phyloP scores from a whole-genome alignment of 768 basidiomycete species.

The Asterophora parasitica region DNA sequence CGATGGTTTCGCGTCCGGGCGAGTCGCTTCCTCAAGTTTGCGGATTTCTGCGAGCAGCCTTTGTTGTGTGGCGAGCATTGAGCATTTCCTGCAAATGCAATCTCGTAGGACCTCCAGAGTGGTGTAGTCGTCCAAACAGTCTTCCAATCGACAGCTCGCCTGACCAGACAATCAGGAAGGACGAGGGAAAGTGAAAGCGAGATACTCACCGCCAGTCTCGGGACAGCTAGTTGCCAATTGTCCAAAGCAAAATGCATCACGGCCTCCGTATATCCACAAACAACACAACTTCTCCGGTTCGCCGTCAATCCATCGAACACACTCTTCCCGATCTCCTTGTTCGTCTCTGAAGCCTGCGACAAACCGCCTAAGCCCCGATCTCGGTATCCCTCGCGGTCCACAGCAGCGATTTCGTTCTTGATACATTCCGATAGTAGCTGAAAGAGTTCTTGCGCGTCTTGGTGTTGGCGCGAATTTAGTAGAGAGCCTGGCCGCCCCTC shows the following conservation, averaged over 20 bases:
- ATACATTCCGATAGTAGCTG: constrained; percentile 87
- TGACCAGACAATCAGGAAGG: constrained; percentile 21
- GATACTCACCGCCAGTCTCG: constrained; percentile 52
- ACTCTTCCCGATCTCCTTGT: constrained; percentile 48
- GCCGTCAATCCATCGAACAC: constrained; percentile 91
- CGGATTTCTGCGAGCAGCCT: constrained; percentile 61
- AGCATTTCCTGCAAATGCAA: constrained; percentile 90
- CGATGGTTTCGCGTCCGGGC: constrained; percentile 42
- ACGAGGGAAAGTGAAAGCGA: background rate
- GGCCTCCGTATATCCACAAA: constrained; percentile 91
- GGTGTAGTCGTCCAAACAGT: constrained; percentile 86
- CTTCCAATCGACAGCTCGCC: constrained; percentile 68
- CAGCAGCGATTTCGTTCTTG: constrained; percentile 73
- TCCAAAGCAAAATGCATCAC: constrained; percentile 91
- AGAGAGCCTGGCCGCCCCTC: constrained; percentile 54
- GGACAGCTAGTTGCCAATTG: constrained; percentile 77
- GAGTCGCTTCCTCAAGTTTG: constrained; percentile 42
- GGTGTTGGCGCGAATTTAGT: constrained; percentile 88
- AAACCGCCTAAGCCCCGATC: constrained; percentile 70
- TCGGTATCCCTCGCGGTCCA: constrained; percentile 65
- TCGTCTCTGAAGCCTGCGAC: constrained; percentile 13
- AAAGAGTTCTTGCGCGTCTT: constrained; percentile 98
- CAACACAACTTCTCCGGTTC: constrained; percentile 80
- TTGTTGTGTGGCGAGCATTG: constrained; percentile 70
- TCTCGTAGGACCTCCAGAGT: constrained; percentile 84